Evolutionary conservation across 495 filamentous ascomycete genomes (phyloP), one percentile per base, ranked within the genome.

Genomic region (Neurospora cerealis): DNA sequence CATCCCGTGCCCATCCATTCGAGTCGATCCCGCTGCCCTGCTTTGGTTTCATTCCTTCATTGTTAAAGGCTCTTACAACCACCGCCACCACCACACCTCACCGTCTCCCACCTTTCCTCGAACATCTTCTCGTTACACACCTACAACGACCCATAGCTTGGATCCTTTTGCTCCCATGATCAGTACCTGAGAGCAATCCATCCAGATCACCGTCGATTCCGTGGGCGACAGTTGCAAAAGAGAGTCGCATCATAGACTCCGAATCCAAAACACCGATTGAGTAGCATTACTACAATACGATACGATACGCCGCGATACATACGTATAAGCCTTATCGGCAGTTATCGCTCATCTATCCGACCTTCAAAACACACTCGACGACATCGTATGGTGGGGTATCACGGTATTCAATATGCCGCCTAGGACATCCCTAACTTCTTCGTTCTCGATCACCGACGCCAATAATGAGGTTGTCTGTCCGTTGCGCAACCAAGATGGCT

Each of bases 381-480:
- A 77, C 77, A 78, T 81, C 79, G 82, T 80, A 86, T 87, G 86
- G 86, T 85, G 86, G 86, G 87, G 85, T 85, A 76, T 77, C 78
- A 85, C 86, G 87, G 85, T 85, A 77, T 78, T 78, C 84, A 86
- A 87, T 80, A 85, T 97, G 94, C 94, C 94, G 84, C 94, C 93
- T 75, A 90, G 92, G 88, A 91, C 91, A 75, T 92, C 93, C 72
- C 86, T 96, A 80, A 95, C 92, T 73, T 91, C 91, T 82, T 96
- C 94, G 72, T 97, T 97, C 81, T 95, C 94, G 76, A 92, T 97
- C 78, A 91, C 93, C 75, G 94, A 97, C 85, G 89, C 91, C 81
- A 94, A 91, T 80, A 96, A 96, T 83, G 96, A 98, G 83, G 95
- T 99, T 76, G 93, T 98, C 74, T 99, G 96, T 86, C 96, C 96